Evolutionary conservation across 306 rosid species (phyloP).

Genomic region (Inga oerstediana): DNA sequence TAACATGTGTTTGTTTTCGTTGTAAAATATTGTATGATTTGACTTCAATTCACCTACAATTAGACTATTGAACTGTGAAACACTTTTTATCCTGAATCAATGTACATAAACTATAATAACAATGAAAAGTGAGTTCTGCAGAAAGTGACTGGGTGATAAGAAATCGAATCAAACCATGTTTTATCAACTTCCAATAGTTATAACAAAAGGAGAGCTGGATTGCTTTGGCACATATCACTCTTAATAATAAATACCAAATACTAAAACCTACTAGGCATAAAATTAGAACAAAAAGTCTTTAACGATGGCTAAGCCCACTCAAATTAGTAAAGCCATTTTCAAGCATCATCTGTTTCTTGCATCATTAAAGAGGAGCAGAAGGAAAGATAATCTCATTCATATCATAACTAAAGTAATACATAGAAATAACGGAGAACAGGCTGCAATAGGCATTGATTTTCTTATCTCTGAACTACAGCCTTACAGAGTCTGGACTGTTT

Average conservation of each 20-base stretch:
- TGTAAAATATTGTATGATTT: not conserved
- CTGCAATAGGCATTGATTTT: not conserved
- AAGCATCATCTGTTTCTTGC: not conserved
- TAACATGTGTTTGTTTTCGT: not conserved
- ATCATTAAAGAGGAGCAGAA: not conserved
- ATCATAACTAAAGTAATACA: not conserved
- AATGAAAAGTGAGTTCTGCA: not conserved
- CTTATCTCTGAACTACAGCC: not conserved
- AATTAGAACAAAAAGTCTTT: not conserved
- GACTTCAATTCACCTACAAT: not conserved
- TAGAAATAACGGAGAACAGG: not conserved
- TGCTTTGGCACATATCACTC: not conserved
- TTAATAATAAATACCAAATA: not conserved
- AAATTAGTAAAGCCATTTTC: not conserved
- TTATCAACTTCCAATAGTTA: not conserved
- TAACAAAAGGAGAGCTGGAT: not conserved
- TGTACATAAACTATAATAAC: conserved; percentile 3
- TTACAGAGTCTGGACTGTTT: not conserved
- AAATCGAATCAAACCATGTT: not conserved
- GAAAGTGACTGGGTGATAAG: not conserved
- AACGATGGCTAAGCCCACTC: not conserved
- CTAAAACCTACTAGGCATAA: not conserved
- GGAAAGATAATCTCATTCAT: not conserved
- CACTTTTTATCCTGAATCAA: not conserved
- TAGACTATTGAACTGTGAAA: not conserved